A percentile compares a stretch with the other conserved stretches of the same genome.
Evolutionary conservation across 2,329 filamentous ascomycete genomes (phyloP).

Genomic region (Clonostachys rosea): DNA sequence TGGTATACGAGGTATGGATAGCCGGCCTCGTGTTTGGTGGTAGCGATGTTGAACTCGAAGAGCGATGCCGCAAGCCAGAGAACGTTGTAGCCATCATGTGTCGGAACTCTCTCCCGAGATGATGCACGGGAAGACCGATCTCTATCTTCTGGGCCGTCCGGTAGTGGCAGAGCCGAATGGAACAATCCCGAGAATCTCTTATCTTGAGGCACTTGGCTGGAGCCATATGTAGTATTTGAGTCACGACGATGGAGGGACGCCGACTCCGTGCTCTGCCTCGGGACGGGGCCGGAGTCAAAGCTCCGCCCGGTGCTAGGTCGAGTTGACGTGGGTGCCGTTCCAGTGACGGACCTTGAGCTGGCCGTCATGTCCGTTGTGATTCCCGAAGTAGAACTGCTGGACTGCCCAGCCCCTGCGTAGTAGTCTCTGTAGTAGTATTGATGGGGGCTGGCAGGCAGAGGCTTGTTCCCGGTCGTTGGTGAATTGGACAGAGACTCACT

Average conservation of each 20-base stretch:
- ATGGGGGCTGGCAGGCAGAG: slow-evolving; percentile 38
- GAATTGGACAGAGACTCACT: slow-evolving; percentile 69
- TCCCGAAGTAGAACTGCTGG: slow-evolving; percentile 39
- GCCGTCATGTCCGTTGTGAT: slow-evolving; percentile 42
- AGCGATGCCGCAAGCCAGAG: slow-evolving; percentile 90
- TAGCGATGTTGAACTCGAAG: slow-evolving; percentile 96
- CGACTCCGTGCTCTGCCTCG: slow-evolving; percentile 49
- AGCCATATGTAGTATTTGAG: slow-evolving; percentile 50
- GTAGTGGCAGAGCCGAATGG: slow-evolving; percentile 79
- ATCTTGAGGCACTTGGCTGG: slow-evolving; percentile 34
- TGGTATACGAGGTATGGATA: slow-evolving; percentile 96
- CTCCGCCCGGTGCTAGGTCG: slow-evolving; percentile 59
- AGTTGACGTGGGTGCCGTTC: slow-evolving; percentile 27
- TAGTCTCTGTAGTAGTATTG: slow-evolving; percentile 54
- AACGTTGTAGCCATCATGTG: slow-evolving; percentile 60
- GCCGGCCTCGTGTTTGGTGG: slow-evolving; percentile 84
- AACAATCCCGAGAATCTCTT: slow-evolving; percentile 73
- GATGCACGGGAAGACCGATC: slow-evolving; percentile 53
- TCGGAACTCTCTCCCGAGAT: slow-evolving; percentile 50
- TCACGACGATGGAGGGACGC: slow-evolving; percentile 40
- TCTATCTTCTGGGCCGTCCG: slow-evolving; percentile 56
- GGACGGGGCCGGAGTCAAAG: slow-evolving; percentile 45
- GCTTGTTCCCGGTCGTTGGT: slow-evolving; percentile 29
- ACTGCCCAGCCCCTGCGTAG: slow-evolving; percentile 27
- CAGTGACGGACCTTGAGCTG: slow-evolving; percentile 41